Base-by-base conservation (phyloP, 1,284 basidiomycete genomes). In the Trametes hirsuta region DNA sequence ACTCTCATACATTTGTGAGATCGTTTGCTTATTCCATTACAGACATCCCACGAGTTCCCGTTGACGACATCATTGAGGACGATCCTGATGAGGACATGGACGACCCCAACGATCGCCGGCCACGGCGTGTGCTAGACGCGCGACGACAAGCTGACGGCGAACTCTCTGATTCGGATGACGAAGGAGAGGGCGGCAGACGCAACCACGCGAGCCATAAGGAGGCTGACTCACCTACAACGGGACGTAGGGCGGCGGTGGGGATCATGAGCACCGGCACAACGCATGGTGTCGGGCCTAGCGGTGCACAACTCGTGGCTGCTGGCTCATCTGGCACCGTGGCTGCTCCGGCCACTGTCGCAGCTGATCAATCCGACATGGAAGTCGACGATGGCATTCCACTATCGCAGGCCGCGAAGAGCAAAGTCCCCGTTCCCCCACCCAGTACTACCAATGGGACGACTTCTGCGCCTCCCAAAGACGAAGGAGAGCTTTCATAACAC, bases 81-180 rank as follows among this genome's bases (percentile, higher is more conserved):
- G 88, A 90, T 66, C 85, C 86, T 69, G 86, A 92, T 59, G 93
- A 95, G 69, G 94, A 96, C 65, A 78, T 91, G 63, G 86, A 91
- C 59, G 82, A 91, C 58, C 80, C 86, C 21, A 86, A 97, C 69
- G 81, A 83, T 12, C 84, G 95, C 53, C 83, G 91, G 67, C 88
- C 90, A 18, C 83, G 83, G 68, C 81, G 85, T n/a, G 72, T 91
- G 4, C 79, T 93, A 12, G 93, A 94, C 70, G 80, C 84, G 18
- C 81, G 86, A 39, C 78, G 88, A 58, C 92, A 94, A 72, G 83
- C 81, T 4, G 90, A 94, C 55, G 90, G 89, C 44, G 93, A 94
- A 71, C 78, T 93, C 9, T 93, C 90, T 6, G 91, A 93, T 70
- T 93, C 91, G 1, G 91, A 93, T 64, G 90, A 95, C 71, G 93